Evolutionary conservation across 768 basidiomycete species (phyloP), one percentile per base, ranked within the genome.

Genomic region (Zangia roseola): DNA sequence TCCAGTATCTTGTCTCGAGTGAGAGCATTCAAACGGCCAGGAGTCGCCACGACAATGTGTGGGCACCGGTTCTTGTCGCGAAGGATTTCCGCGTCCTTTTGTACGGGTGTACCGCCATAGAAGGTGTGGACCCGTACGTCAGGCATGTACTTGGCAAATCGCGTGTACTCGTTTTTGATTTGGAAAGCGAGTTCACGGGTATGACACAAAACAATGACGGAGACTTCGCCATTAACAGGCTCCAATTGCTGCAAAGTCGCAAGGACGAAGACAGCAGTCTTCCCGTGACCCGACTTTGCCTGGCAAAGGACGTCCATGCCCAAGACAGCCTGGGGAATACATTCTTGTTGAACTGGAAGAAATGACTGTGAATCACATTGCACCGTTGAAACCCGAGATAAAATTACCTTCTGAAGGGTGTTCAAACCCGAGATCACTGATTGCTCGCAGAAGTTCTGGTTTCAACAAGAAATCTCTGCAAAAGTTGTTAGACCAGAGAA

Each of bases 241-340:
- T 99, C 97, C 56, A 99, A 80, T 70, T 99, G 97, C 71, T 99
- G 97, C 40, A 99, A 81, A 20, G 93, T 95, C 33, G 97, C 94
- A 56, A 97, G 82, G 59, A 99, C 97, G 69, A 99, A 99, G 54
- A 99, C 97, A 20, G 97, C 97, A 17, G 97, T 99, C 77, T 99
- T 99, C 63, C 93, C 92, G 65, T 94, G 88, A 64, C 97, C 97
- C 39, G 97, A 99, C 73, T 98, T 99, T 54, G 97, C 97, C 74
- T 99, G 97, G 73, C 97, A 99, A 40, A 99, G 83, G 37, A 99
- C 95, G 64, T 99, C 97, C 91, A 97, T 98, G 54, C 97, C 97
- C 45, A 99, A 80, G 60, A 99, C 97, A 49, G 97, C 95, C 75
- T 99, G 97, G 38, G 97, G 97, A 61, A 99, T 98, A 71, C 97